Percentiles rank a stretch among this genome's conserved stretches.
phyloP scores from a whole-genome alignment of 2,329 filamentous ascomycete species.

The Calycina marina region DNA sequence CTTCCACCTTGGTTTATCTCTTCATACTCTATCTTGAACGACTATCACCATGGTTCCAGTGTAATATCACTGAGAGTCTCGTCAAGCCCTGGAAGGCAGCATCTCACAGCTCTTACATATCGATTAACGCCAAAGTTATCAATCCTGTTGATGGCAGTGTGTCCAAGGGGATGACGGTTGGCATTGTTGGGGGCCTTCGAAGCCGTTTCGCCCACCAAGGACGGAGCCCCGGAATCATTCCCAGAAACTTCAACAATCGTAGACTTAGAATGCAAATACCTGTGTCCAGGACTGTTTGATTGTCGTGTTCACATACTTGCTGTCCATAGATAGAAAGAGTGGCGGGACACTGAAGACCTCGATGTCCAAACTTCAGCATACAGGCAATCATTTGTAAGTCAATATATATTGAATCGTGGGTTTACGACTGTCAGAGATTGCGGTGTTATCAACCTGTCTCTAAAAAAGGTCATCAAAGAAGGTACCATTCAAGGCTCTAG shows the following conservation, averaged over 20 bases:
- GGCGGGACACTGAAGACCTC: constrained; percentile 24
- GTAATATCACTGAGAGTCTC: no score
- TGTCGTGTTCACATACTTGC: constrained; percentile 34
- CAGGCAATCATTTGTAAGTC: constrained; percentile 32
- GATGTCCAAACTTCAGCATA: constrained; percentile 26
- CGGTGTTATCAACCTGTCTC: constrained; percentile 37
- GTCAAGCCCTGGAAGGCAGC: not conserved
- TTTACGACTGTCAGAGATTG: constrained; percentile 45
- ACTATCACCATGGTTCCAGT: no score
- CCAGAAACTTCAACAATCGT: constrained; percentile 15
- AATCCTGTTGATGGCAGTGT: not conserved
- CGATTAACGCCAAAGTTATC: not conserved
- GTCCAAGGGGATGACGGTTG: not conserved
- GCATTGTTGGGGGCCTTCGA: not conserved
- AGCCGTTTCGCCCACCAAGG: not conserved
- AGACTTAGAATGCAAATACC: constrained; percentile 29
- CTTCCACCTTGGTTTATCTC: no score
- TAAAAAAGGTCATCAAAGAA: constrained; percentile 42
- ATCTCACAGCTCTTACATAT: not conserved
- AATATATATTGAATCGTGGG: constrained; percentile 37
- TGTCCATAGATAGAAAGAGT: constrained; percentile 28
- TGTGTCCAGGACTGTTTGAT: constrained; percentile 37
- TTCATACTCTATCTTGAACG: no score
- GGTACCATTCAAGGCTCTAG: constrained; percentile 38
- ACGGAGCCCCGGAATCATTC: not conserved